Evolutionary conservation across 495 filamentous ascomycete species (phyloP).

Genomic region (Rhizodiscina lignyota): DNA sequence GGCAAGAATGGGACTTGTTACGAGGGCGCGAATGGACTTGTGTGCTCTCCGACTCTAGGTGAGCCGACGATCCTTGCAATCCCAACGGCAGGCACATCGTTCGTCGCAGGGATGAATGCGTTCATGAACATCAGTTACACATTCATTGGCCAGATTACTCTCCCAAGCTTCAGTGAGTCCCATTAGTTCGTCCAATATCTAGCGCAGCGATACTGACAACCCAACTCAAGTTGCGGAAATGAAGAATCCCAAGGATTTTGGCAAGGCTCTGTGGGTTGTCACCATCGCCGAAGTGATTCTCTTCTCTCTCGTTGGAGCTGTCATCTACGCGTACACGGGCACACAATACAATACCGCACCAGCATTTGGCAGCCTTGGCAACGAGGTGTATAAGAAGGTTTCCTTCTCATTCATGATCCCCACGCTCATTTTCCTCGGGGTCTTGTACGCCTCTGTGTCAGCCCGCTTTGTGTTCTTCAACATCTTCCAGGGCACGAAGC

Average conservation of each 20-base stretch:
- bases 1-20: conserved; percentile 67
- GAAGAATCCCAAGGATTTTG: conserved; percentile 72
- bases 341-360: conserved; percentile 69
- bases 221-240: conserved; percentile 91
- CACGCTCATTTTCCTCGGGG: conserved; percentile 75
- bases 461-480: conserved; percentile 76
- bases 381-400: conserved; percentile 59
- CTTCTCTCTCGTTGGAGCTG: conserved; percentile 57
- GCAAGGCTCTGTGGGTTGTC: conserved; percentile 74
- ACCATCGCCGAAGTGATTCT: conserved; percentile 72
- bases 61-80: conserved; percentile 45
- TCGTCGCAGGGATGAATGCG: conserved; percentile 61
- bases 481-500: conserved; percentile 40
- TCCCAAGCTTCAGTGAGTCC: conserved; percentile 84
- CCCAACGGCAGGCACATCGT: conserved; percentile 54
- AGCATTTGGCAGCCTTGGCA: conserved; percentile 63
- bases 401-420: conserved; percentile 88
- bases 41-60: conserved; percentile 30
- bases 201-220: too few species aligned
- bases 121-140: conserved; percentile 87
- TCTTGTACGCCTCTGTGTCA: conserved; percentile 74
- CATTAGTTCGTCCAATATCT: too few species aligned
- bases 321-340: conserved; percentile 69
- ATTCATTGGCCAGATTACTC: conserved; percentile 83
- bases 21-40: conserved; percentile 19